Base-by-base conservation (phyloP, 305 asterid genomes). In the Ilex paraguariensis region DNA sequence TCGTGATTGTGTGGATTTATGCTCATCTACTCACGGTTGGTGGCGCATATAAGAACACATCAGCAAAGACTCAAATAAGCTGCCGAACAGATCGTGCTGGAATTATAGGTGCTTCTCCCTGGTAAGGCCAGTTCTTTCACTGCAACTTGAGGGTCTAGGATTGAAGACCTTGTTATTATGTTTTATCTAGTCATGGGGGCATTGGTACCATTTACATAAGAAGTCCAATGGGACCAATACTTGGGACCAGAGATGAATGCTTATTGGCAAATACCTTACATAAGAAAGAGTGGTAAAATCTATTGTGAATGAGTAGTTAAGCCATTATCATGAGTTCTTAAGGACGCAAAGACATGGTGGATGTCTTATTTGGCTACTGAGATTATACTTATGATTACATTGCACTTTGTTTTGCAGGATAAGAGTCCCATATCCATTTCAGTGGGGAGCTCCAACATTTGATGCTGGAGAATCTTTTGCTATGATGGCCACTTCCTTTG, bases 371-470 rank as follows among this genome's bases (percentile, higher is more conserved):
- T 56, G 3, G 60, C 3, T 11, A 3, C 5, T 56, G 7, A 56
- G 5, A 56, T 30, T 56, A 2, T 28, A 7, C 7, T 10, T 56
- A 5, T 58, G 54, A 6, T 51, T 58, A 13, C 31, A 13, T 10
- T 44, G 8, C n/a, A 31, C 59, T 42, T 45, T 40, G 49, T 66
- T 21, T 52, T 68, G 54, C 87, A 89, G 98, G 98, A 92, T 92
- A 63, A 83, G 92, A 73, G 85, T 90, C 31, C 97, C 96, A 0
- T 93, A 86, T 65, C 99, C 96, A 7, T 93, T 93, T 69, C 99
- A 93, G 69, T 90, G 97, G 96, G 99, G 99, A 48, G 84, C 97
- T 62, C 97, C 96, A 10, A 79, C 88, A 52, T 93, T 93, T 68
- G 33, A 86, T 73, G 97, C 91, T 14, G 99, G 99, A 59, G 99